Conservation (phyloP, 2,329 filamentous ascomycete species). For the Hypomyces rosellus region DNA sequence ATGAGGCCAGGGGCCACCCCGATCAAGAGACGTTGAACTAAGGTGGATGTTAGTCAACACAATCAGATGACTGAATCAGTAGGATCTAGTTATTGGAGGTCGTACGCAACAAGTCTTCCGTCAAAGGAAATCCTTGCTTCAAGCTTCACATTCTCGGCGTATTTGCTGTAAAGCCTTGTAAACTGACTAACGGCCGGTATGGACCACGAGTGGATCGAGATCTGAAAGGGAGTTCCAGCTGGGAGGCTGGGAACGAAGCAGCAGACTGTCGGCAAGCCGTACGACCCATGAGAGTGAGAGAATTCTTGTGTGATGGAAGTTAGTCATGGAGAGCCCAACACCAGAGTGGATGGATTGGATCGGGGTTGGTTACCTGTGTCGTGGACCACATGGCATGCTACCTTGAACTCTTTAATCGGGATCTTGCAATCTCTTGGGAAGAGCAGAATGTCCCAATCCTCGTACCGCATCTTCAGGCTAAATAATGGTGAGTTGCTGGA, state of each 20-base stretch:
- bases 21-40: constrained; percentile 51
- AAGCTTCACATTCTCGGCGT: constrained; percentile 51
- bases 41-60: background rate
- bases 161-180: constrained; percentile 49
- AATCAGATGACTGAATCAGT: background rate
- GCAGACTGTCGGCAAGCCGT: constrained; percentile 58
- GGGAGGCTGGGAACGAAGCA: constrained; percentile 64
- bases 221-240: constrained; percentile 54
- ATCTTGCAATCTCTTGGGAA: constrained; percentile 62
- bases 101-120: constrained; percentile 55
- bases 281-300: constrained; percentile 41
- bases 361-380: constrained; percentile 35
- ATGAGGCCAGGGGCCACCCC: constrained; percentile 44
- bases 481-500: too few species aligned
- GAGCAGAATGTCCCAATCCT: constrained; percentile 79
- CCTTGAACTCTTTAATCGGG: constrained; percentile 77
- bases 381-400: constrained; percentile 64
- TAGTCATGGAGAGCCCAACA: background rate
- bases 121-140: constrained; percentile 65
- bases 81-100: background rate
- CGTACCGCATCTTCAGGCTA: constrained; percentile 63
- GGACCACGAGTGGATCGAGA: constrained; percentile 72
- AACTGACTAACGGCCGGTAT: constrained; percentile 53
- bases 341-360: too few species aligned
- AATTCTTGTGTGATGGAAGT: constrained; percentile 36